Evolutionary conservation across 2,329 filamentous ascomycete species (phyloP).

Genomic region (Arthroderma uncinatum): DNA sequence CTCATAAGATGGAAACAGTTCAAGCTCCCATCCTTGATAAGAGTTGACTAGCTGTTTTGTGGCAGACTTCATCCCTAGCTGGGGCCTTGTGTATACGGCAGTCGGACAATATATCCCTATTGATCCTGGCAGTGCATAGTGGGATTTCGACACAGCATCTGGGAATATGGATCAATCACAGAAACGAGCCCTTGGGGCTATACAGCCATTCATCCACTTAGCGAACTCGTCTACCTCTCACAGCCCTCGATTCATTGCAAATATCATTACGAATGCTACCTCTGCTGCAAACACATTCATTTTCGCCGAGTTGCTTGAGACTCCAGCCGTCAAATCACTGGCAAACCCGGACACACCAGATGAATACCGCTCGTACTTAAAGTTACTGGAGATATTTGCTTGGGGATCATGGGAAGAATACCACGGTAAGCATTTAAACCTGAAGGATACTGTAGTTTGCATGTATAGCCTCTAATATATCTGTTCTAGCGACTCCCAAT

Average conservation of each 20-base stretch:
- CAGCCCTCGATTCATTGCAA: slow-evolving; percentile 70
- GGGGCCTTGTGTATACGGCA: not conserved
- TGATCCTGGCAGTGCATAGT: not conserved
- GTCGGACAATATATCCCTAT: not conserved
- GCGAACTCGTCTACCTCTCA: slow-evolving; percentile 62
- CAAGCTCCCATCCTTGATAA: no score
- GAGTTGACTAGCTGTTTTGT: no score
- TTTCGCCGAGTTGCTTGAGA: slow-evolving; percentile 84
- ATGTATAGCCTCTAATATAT: not conserved
- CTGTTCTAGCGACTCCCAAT: slow-evolving; percentile 34
- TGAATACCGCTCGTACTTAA: slow-evolving; percentile 54
- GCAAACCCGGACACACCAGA: slow-evolving; percentile 40
- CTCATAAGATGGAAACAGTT: no score
- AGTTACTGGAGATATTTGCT: slow-evolving; percentile 76
- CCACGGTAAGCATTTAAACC: slow-evolving; percentile 36
- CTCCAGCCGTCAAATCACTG: slow-evolving; percentile 66
- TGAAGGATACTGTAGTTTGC: no score
- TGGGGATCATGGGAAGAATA: slow-evolving; percentile 83
- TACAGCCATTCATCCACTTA: slow-evolving; percentile 79
- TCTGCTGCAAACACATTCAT: slow-evolving; percentile 82
- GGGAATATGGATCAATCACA: slow-evolving; percentile 37
- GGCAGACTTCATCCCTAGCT: no score
- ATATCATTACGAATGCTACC: slow-evolving; percentile 77
- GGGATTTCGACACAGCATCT: no score
- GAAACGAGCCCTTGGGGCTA: slow-evolving; percentile 46